Percentiles rank a stretch among this genome's conserved stretches.
Evolutionary conservation across 176 grass and related monocot species (phyloP).

Genomic region (Carex myosuroides): DNA sequence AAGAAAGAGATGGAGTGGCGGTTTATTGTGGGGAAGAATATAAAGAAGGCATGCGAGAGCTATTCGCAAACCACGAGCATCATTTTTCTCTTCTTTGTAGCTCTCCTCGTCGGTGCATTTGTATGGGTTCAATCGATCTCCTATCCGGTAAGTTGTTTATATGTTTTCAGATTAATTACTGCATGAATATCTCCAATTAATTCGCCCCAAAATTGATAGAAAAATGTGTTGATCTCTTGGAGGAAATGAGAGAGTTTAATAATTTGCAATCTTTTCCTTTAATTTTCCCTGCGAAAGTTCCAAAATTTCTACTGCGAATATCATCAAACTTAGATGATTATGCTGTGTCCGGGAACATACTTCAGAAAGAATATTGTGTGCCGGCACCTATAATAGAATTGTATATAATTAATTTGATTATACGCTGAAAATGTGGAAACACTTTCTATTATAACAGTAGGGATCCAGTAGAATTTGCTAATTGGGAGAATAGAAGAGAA

Average conservation of each 20-base stretch:
- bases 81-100: slow-evolving; percentile 32
- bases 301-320: too few relatives aligned
- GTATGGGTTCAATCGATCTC: slow-evolving; percentile 34
- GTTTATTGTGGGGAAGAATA: neutral
- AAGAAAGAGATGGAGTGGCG: neutral
- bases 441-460: neutral
- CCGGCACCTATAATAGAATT: neutral
- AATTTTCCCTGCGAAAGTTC: neutral
- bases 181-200: neutral
- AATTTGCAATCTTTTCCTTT: neutral
- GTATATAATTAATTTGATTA: neutral
- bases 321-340: too few relatives aligned
- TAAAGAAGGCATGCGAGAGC: slow-evolving; percentile 17
- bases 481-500: neutral
- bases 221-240: neutral
- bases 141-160: neutral
- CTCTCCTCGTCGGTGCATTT: slow-evolving; percentile 34
- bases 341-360: too few relatives aligned
- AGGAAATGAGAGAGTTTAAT: neutral
- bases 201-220: neutral
- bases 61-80: slow-evolving; percentile 14
- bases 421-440: neutral
- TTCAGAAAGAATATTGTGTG: too few relatives aligned
- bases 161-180: neutral
- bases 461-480: neutral